Percentiles rank a stretch among this genome's conserved stretches.
These are phyloP conservation scores for Pyrenophora teres DNA, from an alignment of 2,329 filamentous ascomycete species.

Conservation along the genomic window DNA sequence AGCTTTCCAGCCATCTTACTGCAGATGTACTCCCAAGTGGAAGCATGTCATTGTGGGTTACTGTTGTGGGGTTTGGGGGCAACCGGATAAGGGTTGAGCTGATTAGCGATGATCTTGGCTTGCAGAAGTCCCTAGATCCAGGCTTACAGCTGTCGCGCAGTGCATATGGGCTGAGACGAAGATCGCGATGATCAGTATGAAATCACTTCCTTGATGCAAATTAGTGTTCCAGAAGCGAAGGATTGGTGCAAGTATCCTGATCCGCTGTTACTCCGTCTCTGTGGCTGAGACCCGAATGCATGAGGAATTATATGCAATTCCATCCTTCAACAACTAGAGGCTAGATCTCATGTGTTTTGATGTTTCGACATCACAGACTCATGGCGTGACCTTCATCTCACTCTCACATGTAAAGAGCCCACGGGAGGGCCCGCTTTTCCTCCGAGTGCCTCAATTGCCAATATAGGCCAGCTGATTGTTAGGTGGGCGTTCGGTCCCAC, in stretches of 20 bases:
- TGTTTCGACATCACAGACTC: neutral
- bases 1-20: conserved; percentile 8
- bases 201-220: conserved; percentile 4
- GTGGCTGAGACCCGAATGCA: conserved; percentile 1
- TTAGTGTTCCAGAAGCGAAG: conserved; percentile 3
- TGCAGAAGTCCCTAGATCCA: conserved; percentile 8
- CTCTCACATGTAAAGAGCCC: neutral
- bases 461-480: neutral
- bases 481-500: neutral
- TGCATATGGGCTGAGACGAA: conserved; percentile 3
- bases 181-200: conserved; percentile 16
- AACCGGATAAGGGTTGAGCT: neutral
- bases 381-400: neutral
- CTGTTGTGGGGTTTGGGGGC: neutral
- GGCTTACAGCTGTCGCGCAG: conserved; percentile 9
- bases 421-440: neutral
- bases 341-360: neutral
- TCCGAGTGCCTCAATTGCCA: neutral
- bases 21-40: neutral
- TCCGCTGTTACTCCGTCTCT: neutral
- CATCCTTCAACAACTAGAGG: neutral
- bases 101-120: conserved; percentile 2
- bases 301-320: conserved; percentile 5
- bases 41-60: neutral
- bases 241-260: neutral